A percentile compares a stretch with the other conserved stretches of the same genome.
Conservation (phyloP, 139 green algal species). For the Chlorella sorokiniana region DNA sequence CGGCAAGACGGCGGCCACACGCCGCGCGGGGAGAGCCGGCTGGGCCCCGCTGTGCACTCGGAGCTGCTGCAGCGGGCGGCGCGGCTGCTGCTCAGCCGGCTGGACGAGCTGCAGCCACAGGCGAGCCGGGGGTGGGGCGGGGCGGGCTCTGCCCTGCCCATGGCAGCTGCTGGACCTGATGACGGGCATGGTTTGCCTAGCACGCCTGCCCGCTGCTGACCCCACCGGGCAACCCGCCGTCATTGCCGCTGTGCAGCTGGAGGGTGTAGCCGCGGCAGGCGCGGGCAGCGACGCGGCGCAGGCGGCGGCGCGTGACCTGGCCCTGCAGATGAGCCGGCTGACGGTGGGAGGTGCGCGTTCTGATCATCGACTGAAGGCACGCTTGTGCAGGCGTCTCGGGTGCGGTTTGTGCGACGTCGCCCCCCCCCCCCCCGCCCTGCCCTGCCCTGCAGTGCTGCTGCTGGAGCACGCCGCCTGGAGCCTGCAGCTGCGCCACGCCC, state of each 20-base stretch:
- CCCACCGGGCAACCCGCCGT: background rate
- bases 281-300: slow-evolving; percentile 1
- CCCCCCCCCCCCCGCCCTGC: background rate
- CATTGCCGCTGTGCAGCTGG: background rate
- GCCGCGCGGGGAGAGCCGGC: background rate
- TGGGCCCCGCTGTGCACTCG: background rate
- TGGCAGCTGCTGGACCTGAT: too few relatives aligned
- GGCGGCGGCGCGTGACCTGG: slow-evolving; percentile 11
- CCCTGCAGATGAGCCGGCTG: background rate
- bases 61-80: background rate
- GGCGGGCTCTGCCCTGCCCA: background rate
- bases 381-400: background rate
- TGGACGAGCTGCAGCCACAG: background rate
- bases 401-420: background rate
- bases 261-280: background rate
- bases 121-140: background rate
- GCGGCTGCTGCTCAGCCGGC: background rate
- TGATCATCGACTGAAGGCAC: too few relatives aligned
- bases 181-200: background rate
- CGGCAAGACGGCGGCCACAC: background rate
- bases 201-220: background rate
- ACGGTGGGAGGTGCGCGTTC: slow-evolving; percentile 19
- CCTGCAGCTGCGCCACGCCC: background rate
- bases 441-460: slow-evolving; percentile 5
- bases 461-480: slow-evolving; percentile 24